Evolutionary conservation across 108 stramenopile species (phyloP).

Genomic region (Asterionellopsis glacialis): DNA sequence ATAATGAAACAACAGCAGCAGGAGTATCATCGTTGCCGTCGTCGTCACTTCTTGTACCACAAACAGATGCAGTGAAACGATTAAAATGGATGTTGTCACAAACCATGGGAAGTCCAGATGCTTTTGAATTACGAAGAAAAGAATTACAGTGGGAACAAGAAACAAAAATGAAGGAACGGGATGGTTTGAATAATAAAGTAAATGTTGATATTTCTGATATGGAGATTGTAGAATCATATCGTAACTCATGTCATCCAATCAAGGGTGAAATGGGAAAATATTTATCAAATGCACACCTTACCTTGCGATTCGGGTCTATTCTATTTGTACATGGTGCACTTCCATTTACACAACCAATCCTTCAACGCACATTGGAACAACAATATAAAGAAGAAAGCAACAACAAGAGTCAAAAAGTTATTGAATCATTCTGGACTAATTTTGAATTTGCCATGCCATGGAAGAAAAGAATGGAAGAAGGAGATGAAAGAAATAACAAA

Average conservation of each 20-base stretch:
- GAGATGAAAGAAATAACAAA: constrained; percentile 11
- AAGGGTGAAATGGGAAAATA: constrained; percentile 71
- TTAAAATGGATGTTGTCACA: constrained; percentile 64
- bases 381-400: not conserved
- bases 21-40: not conserved
- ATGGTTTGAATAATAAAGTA: not conserved
- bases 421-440: constrained; percentile 7
- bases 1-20: not conserved
- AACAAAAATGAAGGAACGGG: not conserved
- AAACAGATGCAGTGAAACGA: constrained; percentile 42
- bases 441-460: constrained; percentile 68
- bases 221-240: constrained; percentile 72
- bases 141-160: constrained; percentile 49
- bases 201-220: constrained; percentile 31
- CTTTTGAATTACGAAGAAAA: constrained; percentile 62
- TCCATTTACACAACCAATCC: constrained; percentile 31
- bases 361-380: constrained; percentile 2
- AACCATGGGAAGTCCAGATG: constrained; percentile 83
- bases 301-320: constrained; percentile 41
- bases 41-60: constrained; percentile 5
- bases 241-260: constrained; percentile 53
- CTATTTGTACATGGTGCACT: constrained; percentile 79
- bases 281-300: constrained; percentile 48
- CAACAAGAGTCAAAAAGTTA: constrained; percentile 3
- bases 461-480: constrained; percentile 15